phyloP scores from a whole-genome alignment of 2,329 filamentous ascomycete genomes.

The Arthrobotrys entomopaga region DNA sequence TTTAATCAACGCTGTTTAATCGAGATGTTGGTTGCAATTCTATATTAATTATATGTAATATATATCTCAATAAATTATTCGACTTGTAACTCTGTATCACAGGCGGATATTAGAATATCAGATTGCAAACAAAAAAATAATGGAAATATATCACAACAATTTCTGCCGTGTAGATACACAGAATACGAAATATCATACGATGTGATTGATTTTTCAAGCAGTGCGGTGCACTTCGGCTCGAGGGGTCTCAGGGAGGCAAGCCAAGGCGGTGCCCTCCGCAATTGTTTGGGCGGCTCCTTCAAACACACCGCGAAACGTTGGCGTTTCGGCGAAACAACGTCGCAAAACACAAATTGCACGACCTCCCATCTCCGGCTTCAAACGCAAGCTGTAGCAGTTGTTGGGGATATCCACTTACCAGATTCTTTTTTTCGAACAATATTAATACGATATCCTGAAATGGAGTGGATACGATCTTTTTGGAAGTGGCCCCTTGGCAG shows the following conservation, averaged over 20 bases:
- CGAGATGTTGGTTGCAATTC: constrained; percentile 23
- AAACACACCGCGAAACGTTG: constrained; percentile 44
- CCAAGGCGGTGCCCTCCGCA: constrained; percentile 4
- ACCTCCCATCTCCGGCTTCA: constrained; percentile 14
- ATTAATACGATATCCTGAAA: constrained; percentile 2
- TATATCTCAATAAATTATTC: not conserved
- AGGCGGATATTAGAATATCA: not conserved
- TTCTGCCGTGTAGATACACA: too few species aligned
- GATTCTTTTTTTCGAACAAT: constrained; percentile 5
- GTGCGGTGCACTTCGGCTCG: too few species aligned
- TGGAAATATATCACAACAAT: not conserved
- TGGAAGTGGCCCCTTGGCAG: not conserved
- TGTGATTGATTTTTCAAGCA: too few species aligned
- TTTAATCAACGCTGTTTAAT: constrained; percentile 7
- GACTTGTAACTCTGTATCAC: not conserved
- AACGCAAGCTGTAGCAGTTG: constrained; percentile 26
- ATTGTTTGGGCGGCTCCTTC: constrained; percentile 36
- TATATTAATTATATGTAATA: not conserved
- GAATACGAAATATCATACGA: too few species aligned
- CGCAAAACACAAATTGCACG: constrained; percentile 14
- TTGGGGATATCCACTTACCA: not conserved
- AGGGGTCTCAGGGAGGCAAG: not conserved
- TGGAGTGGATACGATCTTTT: not conserved
- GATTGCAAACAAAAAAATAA: not conserved
- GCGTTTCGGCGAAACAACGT: constrained; percentile 49